phyloP scores from a whole-genome alignment of 805 yeast species.

The Cyberlindnera amylophila region DNA sequence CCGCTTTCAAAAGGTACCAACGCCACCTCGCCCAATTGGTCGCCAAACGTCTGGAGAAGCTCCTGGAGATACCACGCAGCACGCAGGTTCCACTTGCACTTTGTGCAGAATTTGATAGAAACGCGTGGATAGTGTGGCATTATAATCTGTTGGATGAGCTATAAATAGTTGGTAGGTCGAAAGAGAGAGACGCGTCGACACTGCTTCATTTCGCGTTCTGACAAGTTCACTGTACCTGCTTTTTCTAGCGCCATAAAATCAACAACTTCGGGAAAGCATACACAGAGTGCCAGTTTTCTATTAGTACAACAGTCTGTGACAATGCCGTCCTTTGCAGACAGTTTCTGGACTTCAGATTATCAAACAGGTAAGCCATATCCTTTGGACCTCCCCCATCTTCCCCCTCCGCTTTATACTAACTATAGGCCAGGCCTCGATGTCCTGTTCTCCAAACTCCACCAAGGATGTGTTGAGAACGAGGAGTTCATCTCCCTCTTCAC shows the following conservation, averaged over 20 bases:
- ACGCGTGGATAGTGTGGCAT: slow-evolving; percentile 49
- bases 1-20: slow-evolving; percentile 48
- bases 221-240: not conserved
- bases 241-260: too few species aligned
- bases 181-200: not conserved
- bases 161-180: not conserved
- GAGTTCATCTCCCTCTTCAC: slow-evolving; percentile 63
- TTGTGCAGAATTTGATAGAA: slow-evolving; percentile 70
- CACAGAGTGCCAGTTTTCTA: too few species aligned
- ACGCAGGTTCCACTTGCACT: slow-evolving; percentile 84
- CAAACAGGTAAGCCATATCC: slow-evolving; percentile 36
- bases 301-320: too few species aligned
- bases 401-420: too few species aligned
- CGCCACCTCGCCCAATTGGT: slow-evolving; percentile 50
- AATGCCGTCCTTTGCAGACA: slow-evolving; percentile 62
- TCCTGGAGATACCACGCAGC: slow-evolving; percentile 90
- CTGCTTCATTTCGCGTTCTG: slow-evolving; percentile 3
- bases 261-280: too few species aligned
- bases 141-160: too few species aligned
- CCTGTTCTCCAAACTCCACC: slow-evolving; percentile 49
- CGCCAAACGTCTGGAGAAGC: slow-evolving; percentile 74
- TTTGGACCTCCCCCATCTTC: too few species aligned
- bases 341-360: slow-evolving; percentile 74
- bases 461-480: slow-evolving; percentile 67
- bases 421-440: slow-evolving; percentile 38